Base-by-base conservation (phyloP, 2,329 filamentous ascomycete genomes). In the Fusarium odoratissimum region DNA sequence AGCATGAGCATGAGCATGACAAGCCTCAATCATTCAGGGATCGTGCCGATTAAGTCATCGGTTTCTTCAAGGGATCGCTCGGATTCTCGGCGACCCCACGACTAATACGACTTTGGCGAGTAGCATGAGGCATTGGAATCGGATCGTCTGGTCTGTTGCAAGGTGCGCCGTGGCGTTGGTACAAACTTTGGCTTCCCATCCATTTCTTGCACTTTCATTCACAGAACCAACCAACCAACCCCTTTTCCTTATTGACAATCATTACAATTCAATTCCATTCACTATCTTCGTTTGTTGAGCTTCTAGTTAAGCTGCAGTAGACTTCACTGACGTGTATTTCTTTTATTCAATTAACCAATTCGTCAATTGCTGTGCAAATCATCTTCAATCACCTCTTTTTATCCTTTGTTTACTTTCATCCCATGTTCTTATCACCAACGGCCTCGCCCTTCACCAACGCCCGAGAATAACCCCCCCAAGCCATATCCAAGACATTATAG, bases 81-180 rank as follows among this genome's bases (percentile, higher is more conserved):
- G 71, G 71, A 33, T 67, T 67, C 70, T 73, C 66, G 70, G 66
- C 66, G 70, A 72, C 52, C 70, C 66, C 70, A 72, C 49, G 70
- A 40, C 56, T 25, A 49, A 62, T 23, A 64, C 31, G 46, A 48
- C 40, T 28, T 25, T 42, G 48, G 45, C 25, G 35, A 46, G 30
- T 33, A 25, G 52, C 52, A 42, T 42, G 40, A 56, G 38, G 54
- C 23, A 45, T 48, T 56, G 57, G 70, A 71, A 73, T 71, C 57
- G 55, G 62, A 73, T 73, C 71, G 62, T 58, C 71, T 73, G 56
- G 65, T 67, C 55, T 73, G 55, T 45, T 70, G 54, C 49, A 55
- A 62, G 71, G 68, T 51, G 71, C 59, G 71, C 71, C 63, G 59
- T 65, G 71, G 67, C 67, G 52, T 55, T 37, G 49, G 60, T 55